Base-by-base conservation (phyloP, 2,329 filamentous ascomycete species). In the Aschersonia sp. region DNA sequence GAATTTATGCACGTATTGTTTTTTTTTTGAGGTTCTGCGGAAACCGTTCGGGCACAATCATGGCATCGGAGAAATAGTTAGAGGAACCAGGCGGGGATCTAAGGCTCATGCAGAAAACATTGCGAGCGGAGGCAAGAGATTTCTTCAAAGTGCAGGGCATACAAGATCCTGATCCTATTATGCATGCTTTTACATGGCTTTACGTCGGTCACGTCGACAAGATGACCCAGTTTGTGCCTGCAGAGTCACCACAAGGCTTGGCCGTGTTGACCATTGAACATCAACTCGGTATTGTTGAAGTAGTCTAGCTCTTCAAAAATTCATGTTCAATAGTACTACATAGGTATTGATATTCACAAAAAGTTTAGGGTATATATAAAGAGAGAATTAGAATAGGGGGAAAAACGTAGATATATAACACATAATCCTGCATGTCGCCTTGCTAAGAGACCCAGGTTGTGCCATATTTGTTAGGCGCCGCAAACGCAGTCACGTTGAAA, bases 111-210 rank as follows among this genome's bases (percentile, higher is more conserved):
- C 9, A 49, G 51, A 9, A 51, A 47, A 3, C 10, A 42, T 51
- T 58, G 30, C 53, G 59, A 29, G 51, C 51, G 0, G 47, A 51
- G 20, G 30, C 40, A 40, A 5, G n/a, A 6, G 45, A 49, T 5
- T 61, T 61, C 43, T 45, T 67, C 4, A 35, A 54, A 0, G 59
- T 58, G 2, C 65, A 69, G 45, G 59, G 57, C n/a, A 45, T 58
- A 2, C 64, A 68, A 48, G 50, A 55, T 5, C 61, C 65, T 0
- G 50, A 55, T 5, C 61, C 65, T 0, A 51, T 68, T 9, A 35
- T 62, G 2, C 53, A 68, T 0, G 63, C 59, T 47, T 51, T 51
- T 4, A 48, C 44, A 0, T 61, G 57, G 58, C 51, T 60, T 4
- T 29, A 12, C 2, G 49, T 59, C 9, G 52, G 53, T 9, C 58